phyloP scores from a whole-genome alignment of 140 eudicot genomes.

The Oenanthe javanica region DNA sequence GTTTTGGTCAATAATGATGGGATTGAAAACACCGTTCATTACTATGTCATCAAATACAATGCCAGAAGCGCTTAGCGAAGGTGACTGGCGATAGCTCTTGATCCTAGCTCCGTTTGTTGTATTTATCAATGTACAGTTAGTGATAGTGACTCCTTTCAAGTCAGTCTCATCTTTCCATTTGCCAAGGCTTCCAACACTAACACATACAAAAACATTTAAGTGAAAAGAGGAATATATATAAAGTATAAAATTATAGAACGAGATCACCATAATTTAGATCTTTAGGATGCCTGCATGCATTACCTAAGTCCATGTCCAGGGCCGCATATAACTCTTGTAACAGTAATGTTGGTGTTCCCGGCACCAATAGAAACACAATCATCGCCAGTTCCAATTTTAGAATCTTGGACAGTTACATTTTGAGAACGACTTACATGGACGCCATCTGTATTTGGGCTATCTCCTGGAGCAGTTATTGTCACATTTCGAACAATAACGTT shows the following conservation, averaged over 20 bases:
- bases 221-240: neutral
- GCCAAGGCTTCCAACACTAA: slow-evolving; percentile 51
- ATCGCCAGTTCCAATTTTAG: slow-evolving; percentile 31
- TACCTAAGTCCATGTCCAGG: slow-evolving; percentile 56
- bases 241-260: neutral
- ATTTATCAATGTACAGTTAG: slow-evolving; percentile 27
- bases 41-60: slow-evolving; percentile 25
- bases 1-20: slow-evolving; percentile 44
- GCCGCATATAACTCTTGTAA: slow-evolving; percentile 32
- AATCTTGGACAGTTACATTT: slow-evolving; percentile 12
- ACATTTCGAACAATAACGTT: slow-evolving; percentile 9
- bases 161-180: slow-evolving; percentile 23
- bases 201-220: neutral
- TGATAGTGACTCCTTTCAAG: slow-evolving; percentile 21
- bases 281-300: neutral
- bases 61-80: slow-evolving; percentile 16
- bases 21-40: slow-evolving; percentile 30
- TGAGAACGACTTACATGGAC: slow-evolving; percentile 27
- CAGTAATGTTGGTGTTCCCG: slow-evolving; percentile 17
- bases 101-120: slow-evolving; percentile 53
- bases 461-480: slow-evolving; percentile 32
- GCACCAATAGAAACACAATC: slow-evolving; percentile 41
- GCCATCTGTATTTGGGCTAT: slow-evolving; percentile 50
- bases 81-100: slow-evolving; percentile 28
- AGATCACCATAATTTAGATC: neutral